These are phyloP conservation scores for Apiotrichum siamense DNA, from an alignment of 1,284 basidiomycete genomes.

Conservation along the genomic window DNA sequence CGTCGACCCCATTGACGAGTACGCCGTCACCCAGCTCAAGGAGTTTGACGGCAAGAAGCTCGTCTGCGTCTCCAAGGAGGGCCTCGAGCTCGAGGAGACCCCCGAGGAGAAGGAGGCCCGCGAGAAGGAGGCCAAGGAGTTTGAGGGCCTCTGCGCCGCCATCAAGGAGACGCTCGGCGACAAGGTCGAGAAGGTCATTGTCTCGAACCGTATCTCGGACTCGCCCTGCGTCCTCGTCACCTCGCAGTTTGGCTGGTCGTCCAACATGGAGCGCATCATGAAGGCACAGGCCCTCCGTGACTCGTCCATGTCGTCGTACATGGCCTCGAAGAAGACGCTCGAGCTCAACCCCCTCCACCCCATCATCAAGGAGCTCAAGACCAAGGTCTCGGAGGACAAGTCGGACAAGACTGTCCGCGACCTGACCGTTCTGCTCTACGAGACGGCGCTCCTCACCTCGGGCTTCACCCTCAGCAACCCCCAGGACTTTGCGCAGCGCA, in stretches of 20 bases:
- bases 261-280: slow-evolving; percentile 99
- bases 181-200: slow-evolving; percentile 98
- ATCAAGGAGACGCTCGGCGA: slow-evolving; percentile 97
- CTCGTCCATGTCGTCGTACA: slow-evolving; percentile 98
- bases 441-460: slow-evolving; percentile 88
- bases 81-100: slow-evolving; percentile 97
- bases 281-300: slow-evolving; percentile 98
- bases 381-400: slow-evolving; percentile 93
- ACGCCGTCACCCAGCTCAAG: slow-evolving; percentile 96
- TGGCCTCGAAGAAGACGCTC: slow-evolving; percentile 98
- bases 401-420: slow-evolving; percentile 98
- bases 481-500: slow-evolving; percentile 88
- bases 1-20: slow-evolving; percentile 97
- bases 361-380: slow-evolving; percentile 90
- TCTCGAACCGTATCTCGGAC: slow-evolving; percentile 96
- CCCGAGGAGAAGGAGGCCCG: slow-evolving; percentile 92
- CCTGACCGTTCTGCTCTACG: slow-evolving; percentile 90
- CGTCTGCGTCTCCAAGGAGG: slow-evolving; percentile 97
- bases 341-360: slow-evolving; percentile 93
- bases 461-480: slow-evolving; percentile 96
- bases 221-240: slow-evolving; percentile 96
- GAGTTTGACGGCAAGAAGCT: slow-evolving; percentile 99
- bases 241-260: slow-evolving; percentile 98
- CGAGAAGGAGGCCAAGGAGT: slow-evolving; percentile 81
- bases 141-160: slow-evolving; percentile 81